Conservation (phyloP, 805 yeast species). For the Torulaspora microellipsoides region DNA sequence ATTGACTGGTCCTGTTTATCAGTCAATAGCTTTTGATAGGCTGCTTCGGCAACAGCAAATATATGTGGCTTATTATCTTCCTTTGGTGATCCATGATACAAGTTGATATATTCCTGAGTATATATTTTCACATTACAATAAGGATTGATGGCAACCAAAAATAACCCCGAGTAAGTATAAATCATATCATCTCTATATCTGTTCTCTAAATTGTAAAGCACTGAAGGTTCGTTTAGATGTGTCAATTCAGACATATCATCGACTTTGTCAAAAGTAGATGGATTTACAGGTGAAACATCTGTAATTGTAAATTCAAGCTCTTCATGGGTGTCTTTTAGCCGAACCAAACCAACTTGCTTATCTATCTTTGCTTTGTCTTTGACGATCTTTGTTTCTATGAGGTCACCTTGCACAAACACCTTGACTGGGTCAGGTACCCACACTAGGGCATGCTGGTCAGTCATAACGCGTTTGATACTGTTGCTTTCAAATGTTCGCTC, state of each 20-base stretch:
- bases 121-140: conserved; percentile 73
- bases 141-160: conserved; percentile 93
- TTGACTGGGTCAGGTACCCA: conserved; percentile 33
- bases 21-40: conserved; percentile 67
- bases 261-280: conserved; percentile 83
- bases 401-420: conserved; percentile 28
- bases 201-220: conserved; percentile 73
- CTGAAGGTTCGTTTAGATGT: conserved; percentile 90
- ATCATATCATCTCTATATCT: conserved; percentile 76
- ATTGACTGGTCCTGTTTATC: conserved; percentile 80
- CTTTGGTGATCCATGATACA: conserved; percentile 47
- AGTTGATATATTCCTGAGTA: conserved; percentile 49
- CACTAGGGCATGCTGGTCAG: conserved; percentile 16
- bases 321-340: conserved; percentile 13
- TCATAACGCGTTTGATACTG: conserved; percentile 5
- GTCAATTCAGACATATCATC: conserved; percentile 96
- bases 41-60: conserved; percentile 82
- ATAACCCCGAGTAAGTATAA: conserved; percentile 92
- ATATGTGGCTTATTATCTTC: conserved; percentile 75
- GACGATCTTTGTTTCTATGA: conserved; percentile 16
- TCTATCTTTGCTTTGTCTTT: conserved; percentile 23
- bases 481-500: too few species aligned
- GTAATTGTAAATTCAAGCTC: conserved; percentile 27
- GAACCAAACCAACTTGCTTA: conserved; percentile 20
- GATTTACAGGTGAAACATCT: conserved; percentile 57